Base-by-base conservation (phyloP, 768 basidiomycete genomes). In the Termitomyces sp. region DNA sequence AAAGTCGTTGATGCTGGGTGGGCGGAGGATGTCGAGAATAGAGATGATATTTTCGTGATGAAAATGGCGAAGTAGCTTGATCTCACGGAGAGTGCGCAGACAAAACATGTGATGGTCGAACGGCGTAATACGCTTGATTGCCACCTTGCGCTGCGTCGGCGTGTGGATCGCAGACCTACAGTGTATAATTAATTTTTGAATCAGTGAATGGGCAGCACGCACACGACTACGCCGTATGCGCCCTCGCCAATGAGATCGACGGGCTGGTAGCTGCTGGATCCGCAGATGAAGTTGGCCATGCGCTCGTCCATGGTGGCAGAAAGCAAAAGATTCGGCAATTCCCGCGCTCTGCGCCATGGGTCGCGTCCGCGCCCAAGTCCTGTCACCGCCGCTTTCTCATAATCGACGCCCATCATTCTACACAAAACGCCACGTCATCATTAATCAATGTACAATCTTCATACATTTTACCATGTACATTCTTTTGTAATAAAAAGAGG, bases 41-140 rank as follows among this genome's bases (percentile, higher is more conserved):
- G 91, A 84, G 71, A 98, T 98, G 74, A 98, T 95, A 68, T 96
- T 87, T 67, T 87, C 87, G 70, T 88, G 86, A 64, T 81, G 81
- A 56, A 91, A 89, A 76, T 94, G 91, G 41, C 89, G 86, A 53
- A 98, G 82, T 17, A 98, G 83, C 75, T 97, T 98, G 70, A 97
- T 89, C 76, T 97, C 92, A 60, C 91, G 78, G 8, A 93, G 80
- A 6, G 91, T 94, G 14, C 85, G 77, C 4, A 94, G 79, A 67
- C 88, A 91, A 71, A 94, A 94, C 91, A 94, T 91, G 40, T 89
- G 85, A 67, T 96, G 94, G 70, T 94, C 93, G 63, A 98, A 97
- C 0, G 95, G 95, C 0, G 89, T 85, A 69, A 98, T 97, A 63
- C 91, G 89, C 73, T 98, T 98, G 70, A 98, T 97, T 33, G 95